Evolutionary conservation across 1,284 basidiomycete genomes (phyloP).

Genomic region (Cryptococcus floricola): DNA sequence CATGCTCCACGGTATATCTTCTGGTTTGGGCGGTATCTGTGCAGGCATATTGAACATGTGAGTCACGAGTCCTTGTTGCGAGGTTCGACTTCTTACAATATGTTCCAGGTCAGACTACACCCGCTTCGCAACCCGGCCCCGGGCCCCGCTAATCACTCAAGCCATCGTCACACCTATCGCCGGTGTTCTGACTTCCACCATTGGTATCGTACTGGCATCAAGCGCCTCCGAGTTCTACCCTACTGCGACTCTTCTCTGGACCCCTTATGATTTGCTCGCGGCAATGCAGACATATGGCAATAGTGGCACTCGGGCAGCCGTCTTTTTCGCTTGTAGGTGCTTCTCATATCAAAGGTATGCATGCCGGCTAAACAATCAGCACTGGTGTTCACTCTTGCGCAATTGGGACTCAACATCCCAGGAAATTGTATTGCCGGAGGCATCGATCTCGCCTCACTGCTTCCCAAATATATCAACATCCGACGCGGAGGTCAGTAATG

Average conservation of each 20-base stretch:
- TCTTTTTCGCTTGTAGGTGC: slow-evolving; percentile 43
- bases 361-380: not conserved
- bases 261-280: slow-evolving; percentile 44
- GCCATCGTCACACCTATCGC: slow-evolving; percentile 37
- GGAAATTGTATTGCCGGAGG: slow-evolving; percentile 47
- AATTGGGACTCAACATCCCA: slow-evolving; percentile 48
- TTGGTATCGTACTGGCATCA: slow-evolving; percentile 49
- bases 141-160: slow-evolving; percentile 27
- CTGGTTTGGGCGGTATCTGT: slow-evolving; percentile 25
- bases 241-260: slow-evolving; percentile 43
- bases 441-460: slow-evolving; percentile 48
- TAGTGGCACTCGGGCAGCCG: slow-evolving; percentile 42
- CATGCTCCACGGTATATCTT: slow-evolving; percentile 40
- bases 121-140: slow-evolving; percentile 27
- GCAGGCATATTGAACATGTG: slow-evolving; percentile 23
- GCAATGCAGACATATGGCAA: slow-evolving; percentile 38
- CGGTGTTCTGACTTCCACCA: slow-evolving; percentile 41
- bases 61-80: not conserved
- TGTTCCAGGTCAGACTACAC: slow-evolving; percentile 28
- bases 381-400: slow-evolving; percentile 37
- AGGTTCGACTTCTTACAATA: not conserved
- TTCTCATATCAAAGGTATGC: not conserved
- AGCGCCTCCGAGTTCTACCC: slow-evolving; percentile 43
- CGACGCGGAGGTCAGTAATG: slow-evolving; percentile 37
- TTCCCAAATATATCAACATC: slow-evolving; percentile 51